Base-by-base conservation (phyloP, 257 asterid genomes). In the Solanum etuberosum region DNA sequence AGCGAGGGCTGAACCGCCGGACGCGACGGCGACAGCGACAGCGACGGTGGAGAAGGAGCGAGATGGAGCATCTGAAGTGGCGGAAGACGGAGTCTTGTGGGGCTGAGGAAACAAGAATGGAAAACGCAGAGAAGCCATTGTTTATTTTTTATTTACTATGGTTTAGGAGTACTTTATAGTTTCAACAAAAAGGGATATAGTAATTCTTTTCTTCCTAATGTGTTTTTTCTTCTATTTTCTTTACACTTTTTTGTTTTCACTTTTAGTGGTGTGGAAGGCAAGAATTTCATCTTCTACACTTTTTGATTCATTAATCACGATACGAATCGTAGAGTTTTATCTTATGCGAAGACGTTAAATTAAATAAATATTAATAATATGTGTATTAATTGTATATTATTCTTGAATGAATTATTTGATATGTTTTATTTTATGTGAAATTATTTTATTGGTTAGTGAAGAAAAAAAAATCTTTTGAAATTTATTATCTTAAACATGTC, bases 101-200 rank as follows among this genome's bases (percentile, higher is more conserved):
- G 99, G 94, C 95, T 88, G 98, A 93, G 97, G 86, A 95, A 92
- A 92, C 95, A 92, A 94, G 98, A 97, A 94, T 20, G 98, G 98
- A 90, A 97, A 97, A 89, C 96, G 93, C 54, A 94, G 89, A 84
- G 98, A 93, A 84, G 90, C 94, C 98, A 94, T 94, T 3, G 27
- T 57, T 78, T 72, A 32, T 68, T 87, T 21, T 67, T 85, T 2
- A 40, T 16, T 51, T 51, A 6, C 61, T 2, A 51, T 51, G 10
- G 61, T 51, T 51, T 16, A 51, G 59, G 59, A 51, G 10, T 51
- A 51, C n/a, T 51, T 18, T 51, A 51, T 42, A 13, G 38, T 43
- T 78, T 46, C 11, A 78, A 27, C 16, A 16, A 43, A 43, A 42
- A 27, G 7, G 38, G n/a, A 51, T 16, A 51, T 7, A 51, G 61